Base-by-base conservation (phyloP, 768 basidiomycete genomes). In the Suillus luteus region DNA sequence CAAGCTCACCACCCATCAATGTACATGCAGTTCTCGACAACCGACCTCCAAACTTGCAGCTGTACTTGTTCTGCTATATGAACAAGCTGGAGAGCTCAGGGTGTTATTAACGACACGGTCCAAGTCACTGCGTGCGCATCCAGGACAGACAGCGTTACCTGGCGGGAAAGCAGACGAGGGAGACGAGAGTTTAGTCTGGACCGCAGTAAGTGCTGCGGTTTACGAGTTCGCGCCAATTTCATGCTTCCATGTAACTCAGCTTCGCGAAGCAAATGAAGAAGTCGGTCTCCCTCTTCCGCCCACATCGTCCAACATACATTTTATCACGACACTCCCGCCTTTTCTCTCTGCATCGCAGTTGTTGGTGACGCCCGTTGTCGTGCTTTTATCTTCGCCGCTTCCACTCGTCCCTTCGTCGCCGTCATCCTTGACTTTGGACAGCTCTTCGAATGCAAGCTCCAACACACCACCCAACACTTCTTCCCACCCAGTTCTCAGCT, bases 61-160 rank as follows among this genome's bases (percentile, higher is more conserved):
- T 9, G 93, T 96, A 0, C 81, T 96, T 3, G 86, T 95, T 1
- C 79, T 94, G 12, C 76, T 96, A 1, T 96, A 87, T 66, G 90
- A 95, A 72, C 77, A 83, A n/a, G 81, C 78, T 4, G 89, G 85
- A 19, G 75, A 82, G 51, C 76, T 95, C 7, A 85, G 88, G 14
- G 93, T 96, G 5, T 79, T 96, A 24, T 78, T 96, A 61, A 96
- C 95, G 1, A 96, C 95, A 4, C 85, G 95, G 11, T 92, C 93
- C 6, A 93, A 91, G 73, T 71, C 78, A 2, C 80, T 93, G 12
- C 79, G 91, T 35, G 85, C 88, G 0, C 91, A 93, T 74, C 87
- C 91, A 4, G 92, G 90, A 19, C 88, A 93, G 71, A 92, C 91
- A 4, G 92, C 93, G 1, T 74, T 95, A 0, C 93, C 93, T 0